Conservation (phyloP, 1,284 basidiomycete genomes). For the Puccinia triticina region DNA sequence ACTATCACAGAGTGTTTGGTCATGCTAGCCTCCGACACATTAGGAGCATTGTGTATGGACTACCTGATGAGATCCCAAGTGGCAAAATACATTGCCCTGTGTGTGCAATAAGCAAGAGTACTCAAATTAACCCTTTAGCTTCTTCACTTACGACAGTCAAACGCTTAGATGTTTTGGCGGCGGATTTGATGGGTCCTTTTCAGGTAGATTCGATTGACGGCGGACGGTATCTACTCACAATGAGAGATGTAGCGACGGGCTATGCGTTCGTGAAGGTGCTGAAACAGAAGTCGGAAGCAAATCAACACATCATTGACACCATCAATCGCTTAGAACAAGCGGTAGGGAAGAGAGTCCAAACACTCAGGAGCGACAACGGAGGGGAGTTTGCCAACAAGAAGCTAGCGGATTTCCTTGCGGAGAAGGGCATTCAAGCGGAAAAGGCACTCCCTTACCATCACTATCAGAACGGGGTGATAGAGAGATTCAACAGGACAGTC, state of each 20-base stretch:
- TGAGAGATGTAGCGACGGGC: not conserved
- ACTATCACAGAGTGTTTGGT: not conserved
- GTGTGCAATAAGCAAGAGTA: not conserved
- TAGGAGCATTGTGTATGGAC: not conserved
- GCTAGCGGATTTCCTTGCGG: not conserved
- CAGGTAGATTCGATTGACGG: not conserved
- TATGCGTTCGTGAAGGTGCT: not conserved
- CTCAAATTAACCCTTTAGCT: not conserved
- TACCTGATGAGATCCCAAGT: not conserved
- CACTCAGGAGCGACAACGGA: not conserved
- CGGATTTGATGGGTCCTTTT: constrained; percentile 18
- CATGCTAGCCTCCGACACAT: not conserved
- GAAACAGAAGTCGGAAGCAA: not conserved
- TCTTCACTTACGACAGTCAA: not conserved
- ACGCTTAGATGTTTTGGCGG: not conserved
- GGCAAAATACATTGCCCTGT: not conserved
- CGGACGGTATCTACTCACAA: not conserved
- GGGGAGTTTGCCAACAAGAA: constrained; percentile 9
- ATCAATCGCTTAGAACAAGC: not conserved
- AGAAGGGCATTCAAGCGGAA: not conserved
- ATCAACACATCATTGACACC: not conserved
- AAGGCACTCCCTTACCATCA: constrained; percentile 11
- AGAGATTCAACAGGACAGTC: constrained; percentile 8
- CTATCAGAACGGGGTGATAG: constrained; percentile 18
- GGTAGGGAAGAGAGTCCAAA: not conserved